Evolutionary conservation across 331 rosid genomes (phyloP).

Genomic region (Phaseolus coccineus): DNA sequence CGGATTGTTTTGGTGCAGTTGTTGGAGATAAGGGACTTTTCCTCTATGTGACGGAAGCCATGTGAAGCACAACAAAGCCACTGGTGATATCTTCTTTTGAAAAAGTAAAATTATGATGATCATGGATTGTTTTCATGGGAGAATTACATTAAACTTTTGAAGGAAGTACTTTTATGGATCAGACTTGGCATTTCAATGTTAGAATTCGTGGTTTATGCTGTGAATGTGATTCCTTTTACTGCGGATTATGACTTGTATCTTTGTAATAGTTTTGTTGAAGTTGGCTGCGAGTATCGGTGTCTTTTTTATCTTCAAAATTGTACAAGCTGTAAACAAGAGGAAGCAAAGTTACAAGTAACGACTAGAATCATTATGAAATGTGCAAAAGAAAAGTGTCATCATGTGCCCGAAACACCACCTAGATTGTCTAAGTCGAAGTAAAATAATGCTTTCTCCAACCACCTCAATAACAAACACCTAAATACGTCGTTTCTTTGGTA

Average conservation of each 20-base stretch:
- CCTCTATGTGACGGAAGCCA: conserved; percentile 89
- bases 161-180: conserved; percentile 12
- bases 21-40: conserved; percentile 90
- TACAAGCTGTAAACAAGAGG: conserved; percentile 8
- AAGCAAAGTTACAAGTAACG: conserved; percentile 2
- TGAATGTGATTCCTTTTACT: neutral
- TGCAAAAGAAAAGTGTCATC: conserved; percentile 6
- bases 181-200: conserved; percentile 26
- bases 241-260: neutral
- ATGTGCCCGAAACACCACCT: conserved; percentile 27
- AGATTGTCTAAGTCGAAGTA: conserved; percentile 19
- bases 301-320: neutral
- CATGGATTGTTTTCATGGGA: conserved; percentile 23
- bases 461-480: conserved; percentile 34
- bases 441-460: conserved; percentile 8
- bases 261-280: neutral
- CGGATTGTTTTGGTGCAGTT: conserved; percentile 54
- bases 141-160: neutral
- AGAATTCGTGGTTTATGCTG: conserved; percentile 22
- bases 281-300: neutral
- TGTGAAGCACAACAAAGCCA: conserved; percentile 88
- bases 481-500: conserved; percentile 69
- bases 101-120: conserved; percentile 51
- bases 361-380: neutral
- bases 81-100: conserved; percentile 79